Evolutionary conservation across 208 protist genomes (phyloP), one percentile per base, ranked within the genome.

Genomic region (Naegleria gruberi): DNA sequence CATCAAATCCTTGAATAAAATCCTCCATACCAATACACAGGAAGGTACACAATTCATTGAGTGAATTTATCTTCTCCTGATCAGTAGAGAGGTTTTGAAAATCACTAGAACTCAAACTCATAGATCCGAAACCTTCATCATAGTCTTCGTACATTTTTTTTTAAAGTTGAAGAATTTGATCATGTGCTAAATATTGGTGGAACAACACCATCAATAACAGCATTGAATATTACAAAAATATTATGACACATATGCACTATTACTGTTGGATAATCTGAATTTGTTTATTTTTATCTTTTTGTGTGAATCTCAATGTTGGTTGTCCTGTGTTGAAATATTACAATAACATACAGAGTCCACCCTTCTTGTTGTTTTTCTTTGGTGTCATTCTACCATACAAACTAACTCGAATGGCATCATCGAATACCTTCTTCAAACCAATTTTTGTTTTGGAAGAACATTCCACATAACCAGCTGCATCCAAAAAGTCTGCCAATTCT

Each of bases 391-490:
- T 77, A 30, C 51, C 51, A 19, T 65, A 65, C 51, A 65, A 65
- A 23, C 51, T 94, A 55, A 91, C 89, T 77, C 93, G 82, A 57
- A 97, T 95, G 37, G 94, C 95, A 57, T 94, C 92, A 89, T 97
- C 95, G 86, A 97, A 97, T 37, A 96, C 93, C 55, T 37, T 82
- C 91, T 96, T 97, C 17, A 97, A 92, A 85, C 92, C 92, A 30
- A 95, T 91, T 91, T 98, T 95, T 17, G 95, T 97, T 15, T 95
- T 91, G 23, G 97, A 97, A 82, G 93, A 96, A 93, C 97, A 98
- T 91, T 98, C 96, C 15, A 97, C 85, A 92, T 98, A 98, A 45
- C 94, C 93, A 42, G 93, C 84, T 42, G 95, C 95, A 37, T 91
- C 90, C 87, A 98, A 97, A 47, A 95, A 89, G 46, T 95, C 92